Evolutionary conservation across 2,329 filamentous ascomycete genomes (phyloP), one percentile per base, ranked within the genome.

Genomic region (Fusarium anguioides): DNA sequence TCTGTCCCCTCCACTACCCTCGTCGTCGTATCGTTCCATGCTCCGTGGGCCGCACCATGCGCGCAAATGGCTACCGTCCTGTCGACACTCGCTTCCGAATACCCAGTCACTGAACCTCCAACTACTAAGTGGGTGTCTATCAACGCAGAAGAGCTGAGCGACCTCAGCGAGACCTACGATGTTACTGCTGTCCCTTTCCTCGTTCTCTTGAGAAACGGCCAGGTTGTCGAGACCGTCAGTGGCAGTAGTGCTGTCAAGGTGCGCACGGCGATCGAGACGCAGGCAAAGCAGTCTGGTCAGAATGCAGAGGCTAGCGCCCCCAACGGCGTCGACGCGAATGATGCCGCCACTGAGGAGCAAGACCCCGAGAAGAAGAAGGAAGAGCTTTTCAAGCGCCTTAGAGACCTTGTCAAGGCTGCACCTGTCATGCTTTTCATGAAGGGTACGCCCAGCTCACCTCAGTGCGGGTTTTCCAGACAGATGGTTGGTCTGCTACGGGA

Each of bases 361-460:
- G 85, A 88, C 60, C 83, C 82, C 9, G 84, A 81, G 55, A 85
- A 89, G 78, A 85, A 86, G 47, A 95, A 95, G 81, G 93, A 97
- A 77, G 94, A 96, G 69, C 82, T 99, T 52, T 89, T 93, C 79
- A 89, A 91, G 78, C 86, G 95, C 29, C 83, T 99, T 35, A 86
- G 81, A 20, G 92, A 96, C 71, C 85, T 99, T 33, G 95, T 98
- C 70, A 97, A 95, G 82, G 96, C 96, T 7, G 95, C 96, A 29
- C 93, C 94, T 0, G 94, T 99, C 29, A 99, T 99, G 96, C 84
- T 99, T 26, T 99, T 99, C 80, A 97, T 97, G 93, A 97, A 97
- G 82, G 94, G 94, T n/a, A 96, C 93, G 4, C 94, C 94, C 0
- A 92, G 89, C 68, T 86, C 88, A 29, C 94, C 94, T 2, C 92